Evolutionary conservation across 306 rosid species (phyloP), one percentile per base, ranked within the genome.

Genomic region (Glycine tomentella): DNA sequence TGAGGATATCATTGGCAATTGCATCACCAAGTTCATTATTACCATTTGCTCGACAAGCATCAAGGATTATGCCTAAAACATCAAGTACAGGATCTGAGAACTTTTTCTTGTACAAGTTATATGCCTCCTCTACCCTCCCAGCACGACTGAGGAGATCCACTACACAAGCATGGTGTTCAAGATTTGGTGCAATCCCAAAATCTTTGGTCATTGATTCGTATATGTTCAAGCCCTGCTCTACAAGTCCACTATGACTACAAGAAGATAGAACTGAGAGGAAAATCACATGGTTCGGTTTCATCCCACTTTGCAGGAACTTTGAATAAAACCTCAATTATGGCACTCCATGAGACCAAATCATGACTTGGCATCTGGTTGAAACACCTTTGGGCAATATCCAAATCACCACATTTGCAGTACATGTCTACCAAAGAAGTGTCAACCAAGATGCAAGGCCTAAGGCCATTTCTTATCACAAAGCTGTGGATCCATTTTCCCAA

Each of bases 61-160:
- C 94, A 1, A 92, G 88, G 68, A 92, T 78, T 84, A 92, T 89
- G 64, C 95, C 95, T 45, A 91, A 81, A 68, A 91, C 94, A 69
- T 89, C 90, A 3, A 81, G 73, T 16, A 72, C 74, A 13, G 91
- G 90, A 13, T 80, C 84, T 2, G 84, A 65, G 81, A 89, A 92
- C 71, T 25, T 66, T 75, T 36, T 84, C 85, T 53, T 79, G 88
- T 92, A 92, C 69, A 87, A 84, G 61, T 81, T 63, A 83, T 88
- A 88, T 8, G 93, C 95, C 83, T 92, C 92, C 77, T 91, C 84
- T 25, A 89, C 93, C 86, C 82, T 87, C 34, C 95, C 89, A 3
- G 97, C 97, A 56, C 95, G 87, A 70, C 97, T 66, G 42, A 89
- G 91, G 66, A 90, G 92, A 84, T 92, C 97, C 11, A 92, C 90